phyloP scores from a whole-genome alignment of 345 rosid genomes.

The Murraya paniculata region DNA sequence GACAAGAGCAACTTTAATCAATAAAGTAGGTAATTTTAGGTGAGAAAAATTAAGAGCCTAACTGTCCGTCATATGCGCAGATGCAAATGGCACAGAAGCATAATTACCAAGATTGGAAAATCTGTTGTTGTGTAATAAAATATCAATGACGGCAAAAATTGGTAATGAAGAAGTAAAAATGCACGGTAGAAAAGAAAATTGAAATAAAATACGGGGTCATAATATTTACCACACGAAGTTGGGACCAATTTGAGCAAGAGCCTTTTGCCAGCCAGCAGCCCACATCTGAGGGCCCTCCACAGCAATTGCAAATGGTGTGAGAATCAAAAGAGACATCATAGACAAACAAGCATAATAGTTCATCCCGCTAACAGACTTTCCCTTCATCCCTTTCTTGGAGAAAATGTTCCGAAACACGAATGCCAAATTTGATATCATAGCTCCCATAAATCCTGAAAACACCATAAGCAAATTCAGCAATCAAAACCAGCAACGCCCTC shows the following conservation, averaged over 20 bases:
- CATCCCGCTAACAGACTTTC: slow-evolving; percentile 93
- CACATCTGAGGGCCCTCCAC: slow-evolving; percentile 94
- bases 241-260: slow-evolving; percentile 75
- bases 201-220: background rate
- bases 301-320: slow-evolving; percentile 91
- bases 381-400: slow-evolving; percentile 97
- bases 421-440: slow-evolving; percentile 93
- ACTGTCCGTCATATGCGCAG: background rate
- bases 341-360: slow-evolving; percentile 94
- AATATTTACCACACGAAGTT: slow-evolving; percentile 67
- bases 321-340: slow-evolving; percentile 72
- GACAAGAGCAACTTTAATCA: background rate
- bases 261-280: slow-evolving; percentile 88
- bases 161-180: background rate
- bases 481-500: background rate
- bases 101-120: background rate
- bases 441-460: slow-evolving; percentile 90
- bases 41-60: background rate
- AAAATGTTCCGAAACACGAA: slow-evolving; percentile 90
- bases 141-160: background rate
- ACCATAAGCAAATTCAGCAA: slow-evolving; percentile 14
- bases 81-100: background rate
- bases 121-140: background rate
- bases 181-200: background rate
- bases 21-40: background rate